Conservation (phyloP, 2,329 filamentous ascomycete species). For the Neonectria sp. region DNA sequence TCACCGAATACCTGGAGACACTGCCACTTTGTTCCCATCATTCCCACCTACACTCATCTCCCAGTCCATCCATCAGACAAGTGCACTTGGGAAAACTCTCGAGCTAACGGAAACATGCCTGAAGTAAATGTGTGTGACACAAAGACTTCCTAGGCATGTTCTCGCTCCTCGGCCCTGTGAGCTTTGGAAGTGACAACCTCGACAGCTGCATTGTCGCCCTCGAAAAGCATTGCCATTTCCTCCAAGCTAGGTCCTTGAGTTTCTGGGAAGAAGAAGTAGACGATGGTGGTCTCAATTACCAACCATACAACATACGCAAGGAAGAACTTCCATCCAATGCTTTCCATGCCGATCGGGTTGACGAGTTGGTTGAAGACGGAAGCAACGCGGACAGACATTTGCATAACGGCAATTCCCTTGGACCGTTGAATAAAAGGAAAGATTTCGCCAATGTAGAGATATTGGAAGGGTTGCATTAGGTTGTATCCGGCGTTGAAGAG, state of each 20-base stretch:
- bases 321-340: slow-evolving; percentile 35
- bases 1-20: not conserved
- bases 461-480: slow-evolving; percentile 50
- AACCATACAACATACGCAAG: slow-evolving; percentile 30
- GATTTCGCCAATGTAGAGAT: slow-evolving; percentile 48
- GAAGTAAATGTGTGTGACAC: not conserved
- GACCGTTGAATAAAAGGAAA: slow-evolving; percentile 39
- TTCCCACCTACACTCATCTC: not conserved
- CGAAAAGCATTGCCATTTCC: slow-evolving; percentile 18
- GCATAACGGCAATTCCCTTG: slow-evolving; percentile 35
- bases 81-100: not conserved
- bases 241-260: slow-evolving; percentile 21
- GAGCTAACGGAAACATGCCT: not conserved
- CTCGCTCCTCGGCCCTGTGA: not conserved
- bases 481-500: slow-evolving; percentile 55
- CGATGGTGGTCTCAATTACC: slow-evolving; percentile 16
- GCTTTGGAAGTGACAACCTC: slow-evolving; percentile 5
- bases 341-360: slow-evolving; percentile 31
- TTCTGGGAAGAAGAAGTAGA: slow-evolving; percentile 28
- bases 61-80: not conserved
- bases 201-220: slow-evolving; percentile 21
- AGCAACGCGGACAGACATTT: slow-evolving; percentile 28
- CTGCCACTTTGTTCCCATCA: not conserved
- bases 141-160: not conserved
- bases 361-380: slow-evolving; percentile 37